Evolutionary conservation across 306 rosid species (phyloP), one percentile per base, ranked within the genome.

Genomic region (Sechiopsis laciniata): DNA sequence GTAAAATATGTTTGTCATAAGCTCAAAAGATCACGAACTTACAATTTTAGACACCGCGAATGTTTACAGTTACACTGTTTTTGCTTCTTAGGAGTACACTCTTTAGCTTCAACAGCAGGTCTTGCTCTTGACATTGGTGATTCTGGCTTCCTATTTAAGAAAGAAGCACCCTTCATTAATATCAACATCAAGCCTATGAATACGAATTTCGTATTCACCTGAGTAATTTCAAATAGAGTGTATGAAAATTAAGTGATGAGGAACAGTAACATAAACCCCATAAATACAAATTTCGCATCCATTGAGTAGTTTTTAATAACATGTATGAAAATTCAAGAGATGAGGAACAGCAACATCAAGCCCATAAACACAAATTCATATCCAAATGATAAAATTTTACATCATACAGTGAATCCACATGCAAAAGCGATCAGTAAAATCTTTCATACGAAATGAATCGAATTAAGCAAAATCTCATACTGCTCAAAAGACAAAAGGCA

Each of bases 31-130:
- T 8, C 72, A 57, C 55, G 75, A 70, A 79, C 95, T 87, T 84
- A 94, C 98, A 94, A 82, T 83, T 94, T 90, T 83, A 94, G 88
- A 88, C 98, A 94, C 50, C 88, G 84, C 15, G 98, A 90, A 80
- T 89, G 88, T 85, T 81, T 91, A 85, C 98, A 94, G 65, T 91
- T 90, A 65, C 98, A 94, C 55, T 86, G 98, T 80, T 85, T 94
- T 77, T 85, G 89, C 79, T 90, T 94, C 88, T 86, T 90, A 74
- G 95, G 98, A 80, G 98, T 89, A 72, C 64, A 66, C 54, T 89
- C 89, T 81, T 85, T 86, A 68, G 75, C 82, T 46, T 85, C 97
- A 58, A 61, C 42, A 77, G 82, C 86, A 59, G 91, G 83, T 83
- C 71, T 81, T 53, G 82, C 75, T 57, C 83, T 87, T 76, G 89